Base-by-base conservation (phyloP, 2,329 filamentous ascomycete genomes). In the Alternaria longipes region DNA sequence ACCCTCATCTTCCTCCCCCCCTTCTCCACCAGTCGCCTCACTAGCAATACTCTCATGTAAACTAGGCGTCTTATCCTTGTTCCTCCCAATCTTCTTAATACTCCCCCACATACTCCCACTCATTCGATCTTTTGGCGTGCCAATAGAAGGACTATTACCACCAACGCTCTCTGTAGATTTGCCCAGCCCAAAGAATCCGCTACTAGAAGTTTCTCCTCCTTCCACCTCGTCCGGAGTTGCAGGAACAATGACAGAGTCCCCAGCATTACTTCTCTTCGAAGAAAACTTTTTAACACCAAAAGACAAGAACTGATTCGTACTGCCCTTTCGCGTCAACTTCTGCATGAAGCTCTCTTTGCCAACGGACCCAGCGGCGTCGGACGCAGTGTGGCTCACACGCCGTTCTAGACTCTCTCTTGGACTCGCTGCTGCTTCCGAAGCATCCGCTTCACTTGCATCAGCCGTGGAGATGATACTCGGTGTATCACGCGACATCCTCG, bases 261-360 rank as follows among this genome's bases (percentile, higher is more conserved):
- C 22, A 12, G 12, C 14, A 12, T 11, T 34, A 16, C 32, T 34
- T 5, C 11, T 76, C 1, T 71, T 62, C 0, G 68, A 68, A 22
- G 64, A 68, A 22, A 64, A 69, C 63, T 76, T 77, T 62, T 81
- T 82, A 26, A 26, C 24, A 52, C 80, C 77, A 41, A 80, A 78
- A 1, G 70, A 72, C 5, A 81, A 74, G 68, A 84, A 84, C 54
- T 84, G 83, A 54, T 77, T 79, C 0, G 80, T 79, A 60, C 77
- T 81, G 36, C 77, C 78, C 68, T 85, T 85, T 54, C 83, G 80
- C 5, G 79, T 79, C 40, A 85, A 76, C 62, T 84, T 84, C 60
- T 81, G 78, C 81, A 84, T 84, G 66, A 84, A 82, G 2, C 76
- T 78, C 51, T 84, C 82, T 55, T 81, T 83, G 60, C 80, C 78